These are phyloP conservation scores for Magnusiomyces clavatus DNA, from an alignment of 1,139 yeast genomes.

Conservation along the genomic window DNA sequence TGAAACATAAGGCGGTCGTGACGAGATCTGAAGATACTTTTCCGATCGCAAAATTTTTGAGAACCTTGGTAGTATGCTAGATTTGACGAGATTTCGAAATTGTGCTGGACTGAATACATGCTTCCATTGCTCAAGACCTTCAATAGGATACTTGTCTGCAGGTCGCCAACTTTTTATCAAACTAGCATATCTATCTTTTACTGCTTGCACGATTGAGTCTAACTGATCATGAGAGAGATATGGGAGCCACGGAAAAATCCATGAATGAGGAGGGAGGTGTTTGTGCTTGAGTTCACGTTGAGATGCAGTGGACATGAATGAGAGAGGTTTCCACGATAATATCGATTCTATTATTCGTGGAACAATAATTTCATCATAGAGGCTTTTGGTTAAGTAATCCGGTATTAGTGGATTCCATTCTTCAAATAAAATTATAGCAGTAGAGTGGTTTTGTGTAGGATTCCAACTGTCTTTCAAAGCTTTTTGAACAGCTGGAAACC, in stretches of 20 bases:
- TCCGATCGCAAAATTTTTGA: conserved; percentile 18
- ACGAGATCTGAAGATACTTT: too few relatives aligned
- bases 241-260: conserved; percentile 44
- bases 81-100: conserved; percentile 23
- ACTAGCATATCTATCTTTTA: conserved; percentile 29
- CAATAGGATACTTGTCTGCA: conserved; percentile 22
- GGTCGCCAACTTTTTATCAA: conserved; percentile 34
- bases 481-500: conserved; percentile 32
- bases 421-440: conserved; percentile 30
- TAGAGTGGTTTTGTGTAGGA: conserved; percentile 24
- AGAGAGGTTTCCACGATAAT: conserved; percentile 33
- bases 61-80: conserved; percentile 33
- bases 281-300: conserved; percentile 2
- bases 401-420: conserved; percentile 40
- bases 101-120: conserved; percentile 33
- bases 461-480: conserved; percentile 33
- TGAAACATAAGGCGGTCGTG: too few relatives aligned
- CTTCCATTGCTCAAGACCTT: conserved; percentile 33
- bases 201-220: conserved; percentile 23
- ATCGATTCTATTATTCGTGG: conserved; percentile 35
- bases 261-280: conserved; percentile 28
- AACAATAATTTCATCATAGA: conserved; percentile 28
- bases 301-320: conserved; percentile 5
- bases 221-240: conserved; percentile 21
- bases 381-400: conserved; percentile 26